Conservation (phyloP, 768 basidiomycete genomes). For the Dendrothele bispora region DNA sequence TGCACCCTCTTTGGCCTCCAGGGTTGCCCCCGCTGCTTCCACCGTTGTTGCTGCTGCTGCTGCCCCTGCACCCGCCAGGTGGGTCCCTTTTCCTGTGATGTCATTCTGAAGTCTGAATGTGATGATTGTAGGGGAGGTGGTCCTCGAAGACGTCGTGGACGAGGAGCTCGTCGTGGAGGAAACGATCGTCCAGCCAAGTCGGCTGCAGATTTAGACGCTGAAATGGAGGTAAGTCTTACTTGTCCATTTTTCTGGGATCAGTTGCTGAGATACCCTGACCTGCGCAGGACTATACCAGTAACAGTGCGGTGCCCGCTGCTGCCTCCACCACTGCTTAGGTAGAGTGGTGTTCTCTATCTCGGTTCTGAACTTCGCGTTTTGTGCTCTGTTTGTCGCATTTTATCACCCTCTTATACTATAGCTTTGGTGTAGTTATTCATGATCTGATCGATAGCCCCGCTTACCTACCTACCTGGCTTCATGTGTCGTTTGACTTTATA, state of each 20-base stretch:
- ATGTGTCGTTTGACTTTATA: too few relatives aligned
- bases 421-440: too few relatives aligned
- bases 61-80: slow-evolving; percentile 25
- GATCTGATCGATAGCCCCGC: too few relatives aligned
- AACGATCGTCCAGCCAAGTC: slow-evolving; percentile 72
- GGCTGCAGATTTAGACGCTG: slow-evolving; percentile 91
- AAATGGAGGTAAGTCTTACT: slow-evolving; percentile 98
- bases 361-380: too few relatives aligned
- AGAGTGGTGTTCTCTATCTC: too few relatives aligned
- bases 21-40: slow-evolving; percentile 66
- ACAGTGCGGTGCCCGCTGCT: neutral
- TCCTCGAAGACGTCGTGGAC: slow-evolving; percentile 47
- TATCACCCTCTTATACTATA: too few relatives aligned
- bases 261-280: neutral
- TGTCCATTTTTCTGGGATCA: slow-evolving; percentile 4
- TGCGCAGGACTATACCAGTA: slow-evolving; percentile 8
- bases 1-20: slow-evolving; percentile 66
- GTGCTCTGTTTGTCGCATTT: slow-evolving; percentile 13
- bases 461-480: too few relatives aligned
- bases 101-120: slow-evolving; percentile 9
- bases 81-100: slow-evolving; percentile 14
- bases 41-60: slow-evolving; percentile 27
- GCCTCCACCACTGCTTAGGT: slow-evolving; percentile 6
- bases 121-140: slow-evolving; percentile 29
- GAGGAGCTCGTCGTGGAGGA: slow-evolving; percentile 44